These are phyloP conservation scores for Pisolithus sp. DNA, from an alignment of 768 basidiomycete species.

Conservation along the genomic window DNA sequence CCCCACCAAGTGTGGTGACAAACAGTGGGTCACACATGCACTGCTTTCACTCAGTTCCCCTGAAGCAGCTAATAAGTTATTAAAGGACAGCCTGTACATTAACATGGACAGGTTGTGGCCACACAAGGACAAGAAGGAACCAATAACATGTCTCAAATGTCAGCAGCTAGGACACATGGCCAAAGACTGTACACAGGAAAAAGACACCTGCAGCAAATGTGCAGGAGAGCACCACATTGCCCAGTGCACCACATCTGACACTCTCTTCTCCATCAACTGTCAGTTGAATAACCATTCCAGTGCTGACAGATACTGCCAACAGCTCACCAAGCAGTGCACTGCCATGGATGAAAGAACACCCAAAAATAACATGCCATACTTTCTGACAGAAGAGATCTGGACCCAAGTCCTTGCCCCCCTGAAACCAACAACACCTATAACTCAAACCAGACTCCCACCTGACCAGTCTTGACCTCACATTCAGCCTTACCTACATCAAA, in stretches of 20 bases:
- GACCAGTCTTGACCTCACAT: background rate
- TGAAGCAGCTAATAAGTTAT: too few species aligned
- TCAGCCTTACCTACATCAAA: background rate
- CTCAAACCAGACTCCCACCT: background rate
- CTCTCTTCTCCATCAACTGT: too few species aligned
- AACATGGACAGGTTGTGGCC: too few species aligned
- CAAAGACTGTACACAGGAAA: background rate
- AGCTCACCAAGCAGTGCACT: too few species aligned
- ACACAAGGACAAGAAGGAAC: too few species aligned
- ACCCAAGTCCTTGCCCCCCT: conserved; percentile 1
- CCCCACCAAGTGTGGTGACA: background rate
- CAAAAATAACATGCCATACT: too few species aligned
- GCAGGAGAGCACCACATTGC: background rate
- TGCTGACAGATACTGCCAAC: background rate
- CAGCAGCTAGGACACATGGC: background rate
- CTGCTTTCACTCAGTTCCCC: background rate
- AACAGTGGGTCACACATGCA: conserved; percentile 19
- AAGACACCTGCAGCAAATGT: background rate
- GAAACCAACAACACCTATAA: background rate
- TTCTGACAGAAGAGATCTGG: conserved; percentile 3
- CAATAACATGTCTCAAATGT: too few species aligned
- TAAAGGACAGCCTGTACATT: too few species aligned
- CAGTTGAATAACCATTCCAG: too few species aligned
- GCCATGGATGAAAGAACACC: too few species aligned
- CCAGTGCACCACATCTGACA: background rate